Conservation (phyloP, 2,329 filamentous ascomycete species). For the Dendryphion nanum region DNA sequence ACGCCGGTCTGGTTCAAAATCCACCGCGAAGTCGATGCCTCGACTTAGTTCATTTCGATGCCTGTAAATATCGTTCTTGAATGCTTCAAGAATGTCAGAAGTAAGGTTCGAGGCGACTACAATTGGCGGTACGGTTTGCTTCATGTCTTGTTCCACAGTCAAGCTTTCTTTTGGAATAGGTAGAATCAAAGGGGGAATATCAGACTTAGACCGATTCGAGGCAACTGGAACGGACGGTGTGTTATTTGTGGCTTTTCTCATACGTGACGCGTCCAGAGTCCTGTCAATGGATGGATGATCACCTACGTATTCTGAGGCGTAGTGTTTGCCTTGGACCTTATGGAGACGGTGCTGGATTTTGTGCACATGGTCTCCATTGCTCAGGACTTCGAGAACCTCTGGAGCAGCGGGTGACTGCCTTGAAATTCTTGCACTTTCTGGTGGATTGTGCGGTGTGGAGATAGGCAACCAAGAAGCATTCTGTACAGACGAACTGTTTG, state of each 20-base stretch:
- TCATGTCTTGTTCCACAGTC: no score
- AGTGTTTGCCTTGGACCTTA: conserved; percentile 5
- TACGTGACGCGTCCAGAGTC: conserved; percentile 16
- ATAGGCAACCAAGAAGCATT: no score
- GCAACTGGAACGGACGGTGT: no score
- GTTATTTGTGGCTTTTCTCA: no score
- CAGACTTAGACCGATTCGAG: no score
- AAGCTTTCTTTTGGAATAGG: no score
- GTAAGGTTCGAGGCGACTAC: conserved; percentile 23
- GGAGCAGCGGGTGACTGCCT: no score
- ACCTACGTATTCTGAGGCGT: conserved; percentile 2
- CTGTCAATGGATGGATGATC: conserved; percentile 7
- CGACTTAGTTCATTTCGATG: conserved; percentile 10
- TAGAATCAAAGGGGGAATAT: no score
- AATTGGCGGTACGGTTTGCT: background rate
- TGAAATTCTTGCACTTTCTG: no score
- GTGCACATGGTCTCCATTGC: conserved; percentile 28
- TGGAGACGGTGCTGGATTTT: conserved; percentile 24
- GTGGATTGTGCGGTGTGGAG: no score
- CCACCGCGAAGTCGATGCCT: conserved; percentile 15
- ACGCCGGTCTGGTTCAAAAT: conserved; percentile 15
- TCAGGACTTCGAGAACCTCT: conserved; percentile 15
- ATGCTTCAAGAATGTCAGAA: conserved; percentile 25
- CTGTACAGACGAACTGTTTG: no score
- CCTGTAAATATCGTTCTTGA: conserved; percentile 25